phyloP scores from a whole-genome alignment of 1,139 yeast species.

The Fermentozyma sake region DNA sequence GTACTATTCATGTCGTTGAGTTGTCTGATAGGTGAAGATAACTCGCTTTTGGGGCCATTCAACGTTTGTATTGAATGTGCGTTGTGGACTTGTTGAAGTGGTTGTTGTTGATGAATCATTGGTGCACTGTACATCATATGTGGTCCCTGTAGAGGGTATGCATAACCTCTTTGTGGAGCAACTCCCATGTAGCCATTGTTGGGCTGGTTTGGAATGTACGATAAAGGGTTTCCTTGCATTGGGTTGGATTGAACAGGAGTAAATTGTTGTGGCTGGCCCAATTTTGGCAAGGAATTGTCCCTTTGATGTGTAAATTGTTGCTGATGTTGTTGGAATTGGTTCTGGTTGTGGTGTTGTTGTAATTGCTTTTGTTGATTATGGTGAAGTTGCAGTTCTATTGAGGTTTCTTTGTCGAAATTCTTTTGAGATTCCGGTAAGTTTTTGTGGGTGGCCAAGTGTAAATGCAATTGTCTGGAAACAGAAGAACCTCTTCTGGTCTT shows the following conservation, averaged over 20 bases:
- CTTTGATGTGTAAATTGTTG: slow-evolving; percentile 14
- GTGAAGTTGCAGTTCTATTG: slow-evolving; percentile 15
- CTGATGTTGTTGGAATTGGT: slow-evolving; percentile 13
- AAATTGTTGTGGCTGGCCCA: slow-evolving; percentile 17
- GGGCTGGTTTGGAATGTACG: slow-evolving; percentile 16
- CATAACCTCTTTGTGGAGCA: slow-evolving; percentile 7
- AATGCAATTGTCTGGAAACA: slow-evolving; percentile 71
- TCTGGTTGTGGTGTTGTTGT: slow-evolving; percentile 13
- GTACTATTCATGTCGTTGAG: slow-evolving; percentile 18
- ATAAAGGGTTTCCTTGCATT: slow-evolving; percentile 21
- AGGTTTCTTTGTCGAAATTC: slow-evolving; percentile 21
- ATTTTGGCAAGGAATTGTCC: slow-evolving; percentile 16
- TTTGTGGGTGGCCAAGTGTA: slow-evolving; percentile 69
- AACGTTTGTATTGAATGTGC: slow-evolving; percentile 2
- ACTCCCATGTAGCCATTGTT: slow-evolving; percentile 7
- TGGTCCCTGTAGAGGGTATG: slow-evolving; percentile 9
- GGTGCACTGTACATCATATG: slow-evolving; percentile 12
- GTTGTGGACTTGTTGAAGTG: slow-evolving; percentile 2
- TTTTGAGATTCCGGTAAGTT: slow-evolving; percentile 53
- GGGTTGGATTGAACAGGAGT: slow-evolving; percentile 12
- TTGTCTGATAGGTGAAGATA: slow-evolving; percentile 35
- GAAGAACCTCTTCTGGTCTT: slow-evolving; percentile 77
- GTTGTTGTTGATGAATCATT: slow-evolving; percentile 8
- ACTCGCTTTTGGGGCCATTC: slow-evolving; percentile 13
- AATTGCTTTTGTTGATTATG: slow-evolving; percentile 13